A percentile compares a stretch with the other conserved stretches of the same genome.
These are phyloP conservation scores for Thelephora aurantiotincta DNA, from an alignment of 768 basidiomycete genomes.

Conservation along the genomic window DNA sequence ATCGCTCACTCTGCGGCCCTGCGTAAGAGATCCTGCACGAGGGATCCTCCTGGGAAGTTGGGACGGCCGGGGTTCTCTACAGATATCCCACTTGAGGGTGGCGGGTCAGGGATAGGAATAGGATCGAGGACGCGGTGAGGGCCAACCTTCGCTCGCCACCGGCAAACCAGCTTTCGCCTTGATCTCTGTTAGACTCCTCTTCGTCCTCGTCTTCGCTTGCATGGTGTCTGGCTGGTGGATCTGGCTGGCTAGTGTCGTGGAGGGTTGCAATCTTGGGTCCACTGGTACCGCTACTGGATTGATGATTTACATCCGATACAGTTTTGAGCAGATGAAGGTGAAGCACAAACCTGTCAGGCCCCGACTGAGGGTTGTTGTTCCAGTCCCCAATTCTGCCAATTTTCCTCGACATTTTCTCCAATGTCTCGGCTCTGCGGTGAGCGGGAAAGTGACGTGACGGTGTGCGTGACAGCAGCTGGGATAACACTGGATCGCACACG, in stretches of 20 bases:
- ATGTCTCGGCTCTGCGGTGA: too few species aligned
- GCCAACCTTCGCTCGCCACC: conserved; percentile 86
- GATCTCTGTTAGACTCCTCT: conserved; percentile 30
- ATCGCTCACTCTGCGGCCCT: conserved; percentile 64
- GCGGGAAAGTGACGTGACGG: not conserved
- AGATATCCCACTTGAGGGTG: conserved; percentile 56
- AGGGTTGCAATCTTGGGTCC: conserved; percentile 16
- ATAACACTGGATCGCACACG: too few species aligned
- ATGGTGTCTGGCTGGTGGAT: conserved; percentile 11
- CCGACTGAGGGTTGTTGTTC: conserved; percentile 7
- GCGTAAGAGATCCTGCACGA: conserved; percentile 60
- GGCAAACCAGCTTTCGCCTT: conserved; percentile 68
- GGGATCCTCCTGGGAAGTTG: conserved; percentile 35
- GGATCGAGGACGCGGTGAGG: not conserved
- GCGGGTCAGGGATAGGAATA: not conserved
- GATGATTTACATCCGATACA: not conserved
- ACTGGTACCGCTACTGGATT: conserved; percentile 3
- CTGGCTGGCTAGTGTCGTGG: conserved; percentile 12
- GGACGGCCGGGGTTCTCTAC: conserved; percentile 61
- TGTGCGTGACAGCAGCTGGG: not conserved
- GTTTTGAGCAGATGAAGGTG: not conserved
- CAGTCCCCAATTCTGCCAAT: conserved; percentile 14
- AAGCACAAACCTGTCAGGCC: conserved; percentile 1
- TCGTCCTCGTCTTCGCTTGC: conserved; percentile 40
- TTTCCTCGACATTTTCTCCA: not conserved